Evolutionary conservation across 1,139 yeast species (phyloP), one percentile per base, ranked within the genome.

Genomic region (Lodderomyces metapsilosis): DNA sequence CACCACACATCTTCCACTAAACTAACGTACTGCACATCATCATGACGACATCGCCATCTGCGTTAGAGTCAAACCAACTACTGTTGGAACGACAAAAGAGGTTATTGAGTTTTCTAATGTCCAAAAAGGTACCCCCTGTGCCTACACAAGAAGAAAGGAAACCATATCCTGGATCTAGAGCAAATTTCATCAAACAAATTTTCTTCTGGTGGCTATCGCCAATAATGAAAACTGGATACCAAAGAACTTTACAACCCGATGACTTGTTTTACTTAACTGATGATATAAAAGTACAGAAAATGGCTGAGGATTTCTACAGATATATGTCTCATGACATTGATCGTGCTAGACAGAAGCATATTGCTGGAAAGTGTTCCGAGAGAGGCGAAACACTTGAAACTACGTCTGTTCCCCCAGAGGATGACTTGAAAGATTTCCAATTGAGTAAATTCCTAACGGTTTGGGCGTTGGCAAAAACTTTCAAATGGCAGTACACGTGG

Each of bases 181-280:
- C 70, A n/a, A 71, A 71, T 47, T 35, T 62, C n/a, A 4, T 74
- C 5, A 66, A 70, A n/a, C 53, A 58, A 44, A 36, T 66, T 1
- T 73, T 75, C 52, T 76, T 76, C 58, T 68, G 76, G 73, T 75
- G 81, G 78, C 50, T 77, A 40, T 46, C 52, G 33, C 82, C 82
- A 1, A 53, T 77, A 16, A 58, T 77, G 68, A 53, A 51, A 17
- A 61, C 66, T n/a, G 82, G 82, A 1, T 77, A 77, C 52, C 71
- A 66, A 51, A 60, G 82, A 46, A 76, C 80, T 3, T 58, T 77
- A 42, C 64, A 64, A 36, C 70, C 74, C 1, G 64, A 66, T 21
- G 82, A 77, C 54, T 57, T 77, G 47, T 76, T 61, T 51, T 52
- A 48, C 23, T 52, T 76, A 36, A 59, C 69, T 10, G 70, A 72